These are phyloP conservation scores for Aspergillus haitiensis DNA, from an alignment of 495 filamentous ascomycete genomes.

Conservation along the genomic window DNA sequence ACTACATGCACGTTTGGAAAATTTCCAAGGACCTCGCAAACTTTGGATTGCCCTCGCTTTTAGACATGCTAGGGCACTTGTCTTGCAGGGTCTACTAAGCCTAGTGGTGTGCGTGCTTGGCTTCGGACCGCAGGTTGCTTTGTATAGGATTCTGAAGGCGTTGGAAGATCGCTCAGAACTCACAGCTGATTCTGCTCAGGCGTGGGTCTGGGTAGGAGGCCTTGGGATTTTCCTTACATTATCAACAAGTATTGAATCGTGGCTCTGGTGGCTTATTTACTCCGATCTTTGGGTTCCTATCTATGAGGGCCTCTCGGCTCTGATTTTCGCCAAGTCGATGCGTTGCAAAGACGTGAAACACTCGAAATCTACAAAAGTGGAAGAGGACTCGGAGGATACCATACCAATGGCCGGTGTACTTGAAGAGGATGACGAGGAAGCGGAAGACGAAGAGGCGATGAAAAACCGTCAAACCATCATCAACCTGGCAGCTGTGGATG, in stretches of 20 bases:
- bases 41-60: conserved; percentile 62
- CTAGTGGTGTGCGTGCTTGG: conserved; percentile 54
- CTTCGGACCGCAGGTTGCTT: conserved; percentile 70
- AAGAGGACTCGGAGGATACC: neutral
- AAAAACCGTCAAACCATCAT: conserved; percentile 74
- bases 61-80: conserved; percentile 54
- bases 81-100: conserved; percentile 56
- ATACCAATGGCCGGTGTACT: neutral
- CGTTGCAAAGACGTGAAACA: conserved; percentile 74
- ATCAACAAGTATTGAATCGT: conserved; percentile 58
- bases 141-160: conserved; percentile 59
- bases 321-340: conserved; percentile 78
- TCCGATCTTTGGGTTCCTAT: conserved; percentile 64
- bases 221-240: conserved; percentile 59
- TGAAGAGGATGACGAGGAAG: conserved; percentile 32
- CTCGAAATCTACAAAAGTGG: conserved; percentile 37
- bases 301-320: conserved; percentile 65
- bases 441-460: conserved; percentile 56
- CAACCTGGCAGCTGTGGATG: conserved; percentile 78
- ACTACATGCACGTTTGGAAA: conserved; percentile 51
- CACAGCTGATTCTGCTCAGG: conserved; percentile 37
- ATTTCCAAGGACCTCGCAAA: conserved; percentile 44
- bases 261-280: conserved; percentile 65
- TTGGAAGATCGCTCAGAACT: conserved; percentile 58
- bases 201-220: conserved; percentile 68